phyloP scores from a whole-genome alignment of 768 basidiomycete species.

The Lepiota subincarnata region DNA sequence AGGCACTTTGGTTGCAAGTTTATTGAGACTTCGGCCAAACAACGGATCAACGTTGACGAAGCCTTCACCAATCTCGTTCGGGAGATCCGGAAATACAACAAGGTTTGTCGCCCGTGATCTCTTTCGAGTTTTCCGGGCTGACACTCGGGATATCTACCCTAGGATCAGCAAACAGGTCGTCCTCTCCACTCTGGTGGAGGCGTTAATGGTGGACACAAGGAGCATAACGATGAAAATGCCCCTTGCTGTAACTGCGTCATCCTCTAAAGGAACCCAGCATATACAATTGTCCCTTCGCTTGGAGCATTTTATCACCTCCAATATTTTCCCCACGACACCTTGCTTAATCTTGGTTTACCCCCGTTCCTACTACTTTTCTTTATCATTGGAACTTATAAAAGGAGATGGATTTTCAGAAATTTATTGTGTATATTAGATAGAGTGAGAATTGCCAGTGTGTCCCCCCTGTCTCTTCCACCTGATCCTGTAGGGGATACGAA shows the following conservation, averaged over 20 bases:
- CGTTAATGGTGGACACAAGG: constrained; percentile 42
- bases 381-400: constrained; percentile 5
- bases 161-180: constrained; percentile 80
- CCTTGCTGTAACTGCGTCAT: constrained; percentile 74
- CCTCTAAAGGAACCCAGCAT: constrained; percentile 26
- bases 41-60: constrained; percentile 95
- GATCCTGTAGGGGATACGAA: background rate
- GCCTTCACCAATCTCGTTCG: constrained; percentile 91
- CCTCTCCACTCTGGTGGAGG: constrained; percentile 45
- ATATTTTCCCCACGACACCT: constrained; percentile 10
- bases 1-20: constrained; percentile 93
- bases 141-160: constrained; percentile 1
- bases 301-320: background rate
- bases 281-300: no score
- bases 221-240: constrained; percentile 47
- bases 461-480: background rate
- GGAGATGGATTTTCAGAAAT: constrained; percentile 4
- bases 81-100: constrained; percentile 92
- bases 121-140: constrained; percentile 2
- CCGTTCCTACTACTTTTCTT: background rate
- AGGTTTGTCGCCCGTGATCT: constrained; percentile 42
- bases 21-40: constrained; percentile 95
- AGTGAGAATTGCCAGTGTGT: background rate
- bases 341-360: constrained; percentile 6
- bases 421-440: constrained; percentile 12